These are phyloP conservation scores for Geranomyces variabilis DNA, from an alignment of 192 early-diverging fungal species.

Conservation along the genomic window DNA sequence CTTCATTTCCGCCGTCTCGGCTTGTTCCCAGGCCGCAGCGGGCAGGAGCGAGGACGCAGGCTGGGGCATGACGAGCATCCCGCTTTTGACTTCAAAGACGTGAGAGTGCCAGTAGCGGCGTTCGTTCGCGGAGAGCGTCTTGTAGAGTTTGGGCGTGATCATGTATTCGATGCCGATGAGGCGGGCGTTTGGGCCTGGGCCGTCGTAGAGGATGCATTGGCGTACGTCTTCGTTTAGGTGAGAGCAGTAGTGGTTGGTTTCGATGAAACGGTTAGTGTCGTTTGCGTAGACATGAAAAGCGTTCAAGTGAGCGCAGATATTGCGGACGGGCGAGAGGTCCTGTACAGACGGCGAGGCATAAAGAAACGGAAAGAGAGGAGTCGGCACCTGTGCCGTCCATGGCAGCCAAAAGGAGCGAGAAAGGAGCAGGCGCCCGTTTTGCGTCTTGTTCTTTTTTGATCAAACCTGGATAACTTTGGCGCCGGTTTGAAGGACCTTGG, in stretches of 20 bases:
- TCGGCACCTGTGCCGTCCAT: too few species aligned
- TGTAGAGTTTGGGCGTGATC: conserved; percentile 56
- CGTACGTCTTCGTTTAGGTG: conserved; percentile 53
- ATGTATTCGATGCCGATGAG: conserved; percentile 65
- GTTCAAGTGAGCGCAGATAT: conserved; percentile 48
- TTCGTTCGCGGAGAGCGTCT: conserved; percentile 45
- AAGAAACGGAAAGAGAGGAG: too few species aligned
- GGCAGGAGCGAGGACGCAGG: conserved; percentile 37
- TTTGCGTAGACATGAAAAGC: conserved; percentile 53
- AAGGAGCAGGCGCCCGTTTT: too few species aligned
- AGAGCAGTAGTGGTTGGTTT: conserved; percentile 59
- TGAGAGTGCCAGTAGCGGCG: conserved; percentile 66
- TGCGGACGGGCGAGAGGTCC: conserved; percentile 41
- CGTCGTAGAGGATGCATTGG: conserved; percentile 62
- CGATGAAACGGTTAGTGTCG: conserved; percentile 50
- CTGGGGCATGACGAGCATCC: conserved; percentile 39
- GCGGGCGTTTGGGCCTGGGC: conserved; percentile 38
- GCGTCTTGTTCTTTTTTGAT: not conserved
- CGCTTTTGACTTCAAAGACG: conserved; percentile 55
- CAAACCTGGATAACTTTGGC: not conserved
- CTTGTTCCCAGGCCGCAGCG: conserved; percentile 21
- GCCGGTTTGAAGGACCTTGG: not conserved
- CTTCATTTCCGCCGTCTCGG: conserved; percentile 40
- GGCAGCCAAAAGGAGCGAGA: too few species aligned
- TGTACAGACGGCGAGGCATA: too few species aligned